Percentiles rank a stretch among this genome's conserved stretches.
These are phyloP conservation scores for Vigna trinervia DNA, from an alignment of 306 rosid species.

Conservation along the genomic window DNA sequence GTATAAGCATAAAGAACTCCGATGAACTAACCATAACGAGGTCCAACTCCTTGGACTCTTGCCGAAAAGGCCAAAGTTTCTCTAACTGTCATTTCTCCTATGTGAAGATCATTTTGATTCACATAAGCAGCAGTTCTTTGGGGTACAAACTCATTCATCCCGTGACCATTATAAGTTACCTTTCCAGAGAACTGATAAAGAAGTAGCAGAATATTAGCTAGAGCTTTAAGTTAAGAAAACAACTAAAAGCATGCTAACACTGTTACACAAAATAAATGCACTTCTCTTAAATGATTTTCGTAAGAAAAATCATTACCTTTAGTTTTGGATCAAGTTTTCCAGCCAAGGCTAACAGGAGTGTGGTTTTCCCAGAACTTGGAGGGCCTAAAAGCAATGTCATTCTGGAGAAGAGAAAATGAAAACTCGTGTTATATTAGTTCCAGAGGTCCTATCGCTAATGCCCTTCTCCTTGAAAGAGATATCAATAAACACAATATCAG, in stretches of 20 bases:
- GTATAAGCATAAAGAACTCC: not conserved
- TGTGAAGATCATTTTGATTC: slow-evolving; percentile 80
- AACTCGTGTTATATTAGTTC: slow-evolving; percentile 2
- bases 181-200: not conserved
- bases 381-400: slow-evolving; percentile 57
- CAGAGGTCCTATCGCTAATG: not conserved
- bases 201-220: not conserved
- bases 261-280: not conserved
- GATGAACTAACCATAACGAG: slow-evolving; percentile 49
- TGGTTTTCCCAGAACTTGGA: slow-evolving; percentile 77
- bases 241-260: not conserved
- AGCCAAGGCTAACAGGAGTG: slow-evolving; percentile 73
- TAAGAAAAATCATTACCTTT: slow-evolving; percentile 41
- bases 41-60: slow-evolving; percentile 85
- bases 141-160: slow-evolving; percentile 64
- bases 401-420: slow-evolving; percentile 39
- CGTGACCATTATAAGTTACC: slow-evolving; percentile 60
- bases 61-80: slow-evolving; percentile 92
- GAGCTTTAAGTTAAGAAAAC: not conserved
- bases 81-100: slow-evolving; percentile 92
- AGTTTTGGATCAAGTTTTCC: slow-evolving; percentile 74
- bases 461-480: not conserved
- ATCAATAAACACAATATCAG: slow-evolving; percentile 15
- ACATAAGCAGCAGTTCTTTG: slow-evolving; percentile 88
- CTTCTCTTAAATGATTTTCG: too few species aligned